Base-by-base conservation (phyloP, 176 grass and related monocot species). In the Themeda triandra region DNA sequence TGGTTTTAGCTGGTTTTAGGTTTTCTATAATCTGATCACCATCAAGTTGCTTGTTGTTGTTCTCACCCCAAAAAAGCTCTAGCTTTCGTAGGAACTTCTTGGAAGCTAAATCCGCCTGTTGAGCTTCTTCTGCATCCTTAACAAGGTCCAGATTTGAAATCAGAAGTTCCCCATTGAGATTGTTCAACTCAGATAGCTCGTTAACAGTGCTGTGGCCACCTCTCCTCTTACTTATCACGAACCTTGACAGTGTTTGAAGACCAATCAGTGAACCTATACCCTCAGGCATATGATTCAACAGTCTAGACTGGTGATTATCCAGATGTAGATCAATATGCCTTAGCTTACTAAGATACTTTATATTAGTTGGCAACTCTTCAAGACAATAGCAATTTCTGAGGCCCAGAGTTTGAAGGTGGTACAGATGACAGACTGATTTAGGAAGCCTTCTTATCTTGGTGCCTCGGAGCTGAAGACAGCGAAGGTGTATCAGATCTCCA, bases 91-190 rank as follows among this genome's bases (percentile, higher is more conserved):
- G 87, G 39, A 63, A 58, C 11, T 32, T 2, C 45, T 93, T 93
- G 31, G 42, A 72, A 29, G 59, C 25, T 59, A 93, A 62, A 9
- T 70, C 10, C 25, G 91, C 91, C 8, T 41, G 4, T 64, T 2
- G 15, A 42, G 77, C 88, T 45, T 93, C 88, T 40, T 76, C 4
- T 18, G 7, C 48, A 54, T 71, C 59, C 3, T 25, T 28, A 2
- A 90, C 85, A 70, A 88, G 85, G 15, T 90, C 24, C 62, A 93
- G 70, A 69, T 85, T 90, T 75, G 77, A 82, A 65, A 93, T 90
- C 19, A 89, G 2, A 76, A 93, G 60, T 33, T 83, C 33, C 15
- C 88, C 82, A 19, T 31, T 58, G 44, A 93, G 84, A 29, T 21
- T 24, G 10, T 88, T 83, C 65, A 93, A 63, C 3, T 71, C 0